Conservation (phyloP, 2,329 filamentous ascomycete species). For the Penicillium olsonii region DNA sequence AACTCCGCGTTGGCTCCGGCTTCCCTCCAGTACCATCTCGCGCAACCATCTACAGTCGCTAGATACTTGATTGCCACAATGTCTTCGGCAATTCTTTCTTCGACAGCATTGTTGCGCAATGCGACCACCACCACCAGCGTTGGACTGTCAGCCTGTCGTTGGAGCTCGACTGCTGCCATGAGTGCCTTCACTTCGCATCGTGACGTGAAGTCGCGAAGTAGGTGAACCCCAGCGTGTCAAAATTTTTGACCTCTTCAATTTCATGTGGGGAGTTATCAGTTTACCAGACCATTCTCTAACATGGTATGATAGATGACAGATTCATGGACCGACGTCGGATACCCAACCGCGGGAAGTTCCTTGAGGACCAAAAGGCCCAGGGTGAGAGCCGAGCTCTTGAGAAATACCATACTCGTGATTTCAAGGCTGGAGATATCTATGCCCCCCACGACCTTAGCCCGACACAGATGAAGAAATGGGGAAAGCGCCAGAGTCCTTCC, state of each 20-base stretch:
- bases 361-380: conserved; percentile 39
- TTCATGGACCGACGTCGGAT: conserved; percentile 26
- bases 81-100: conserved; percentile 32
- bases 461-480: conserved; percentile 80
- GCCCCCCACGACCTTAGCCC: conserved; percentile 82
- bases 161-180: conserved; percentile 36
- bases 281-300: background rate
- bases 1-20: conserved; percentile 18
- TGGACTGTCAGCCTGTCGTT: conserved; percentile 31
- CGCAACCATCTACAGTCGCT: background rate
- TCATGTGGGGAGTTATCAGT: background rate
- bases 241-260: background rate
- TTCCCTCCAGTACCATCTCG: conserved; percentile 1
- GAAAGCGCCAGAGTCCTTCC: conserved; percentile 54
- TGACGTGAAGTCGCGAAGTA: conserved; percentile 23
- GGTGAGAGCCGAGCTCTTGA: conserved; percentile 42
- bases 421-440: conserved; percentile 81
- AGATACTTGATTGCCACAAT: conserved; percentile 19
- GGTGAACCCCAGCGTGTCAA: background rate
- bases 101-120: conserved; percentile 28
- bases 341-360: conserved; percentile 34
- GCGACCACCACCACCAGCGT: conserved; percentile 17
- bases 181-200: conserved; percentile 29
- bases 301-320: conserved; percentile 18
- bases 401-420: conserved; percentile 61